Evolutionary conservation across 768 basidiomycete species (phyloP).

Genomic region (Lyophyllum decastes): DNA sequence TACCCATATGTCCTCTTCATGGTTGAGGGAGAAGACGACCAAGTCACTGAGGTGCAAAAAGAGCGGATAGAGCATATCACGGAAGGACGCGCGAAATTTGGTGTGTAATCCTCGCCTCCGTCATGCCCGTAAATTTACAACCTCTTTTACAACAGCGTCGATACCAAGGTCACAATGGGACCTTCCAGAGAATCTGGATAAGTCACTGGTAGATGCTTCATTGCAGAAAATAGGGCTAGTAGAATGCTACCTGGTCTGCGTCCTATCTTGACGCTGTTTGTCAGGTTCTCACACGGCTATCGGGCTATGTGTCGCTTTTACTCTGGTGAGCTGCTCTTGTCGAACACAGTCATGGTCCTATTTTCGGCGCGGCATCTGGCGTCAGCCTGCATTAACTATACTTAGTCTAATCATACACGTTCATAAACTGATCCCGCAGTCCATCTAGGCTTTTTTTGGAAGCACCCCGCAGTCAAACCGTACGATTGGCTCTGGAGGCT

Average conservation of each 20-base stretch:
- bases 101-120: slow-evolving; percentile 10
- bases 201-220: slow-evolving; percentile 23
- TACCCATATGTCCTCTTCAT: slow-evolving; percentile 31
- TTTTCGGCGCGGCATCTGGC: no score
- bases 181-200: slow-evolving; percentile 22
- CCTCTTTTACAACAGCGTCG: slow-evolving; percentile 11
- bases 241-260: not conserved
- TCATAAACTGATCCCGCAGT: not conserved
- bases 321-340: slow-evolving; percentile 19
- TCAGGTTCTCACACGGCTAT: slow-evolving; percentile 28
- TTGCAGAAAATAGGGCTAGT: slow-evolving; percentile 23
- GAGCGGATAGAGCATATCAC: slow-evolving; percentile 26
- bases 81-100: slow-evolving; percentile 26
- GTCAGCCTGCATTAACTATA: no score
- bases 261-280: no score
- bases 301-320: slow-evolving; percentile 32
- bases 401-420: not conserved
- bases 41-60: slow-evolving; percentile 23
- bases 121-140: slow-evolving; percentile 1
- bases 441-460: slow-evolving; percentile 28
- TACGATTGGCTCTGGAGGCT: slow-evolving; percentile 33
- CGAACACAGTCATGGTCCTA: not conserved
- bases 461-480: slow-evolving; percentile 23
- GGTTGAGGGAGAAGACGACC: slow-evolving; percentile 22
- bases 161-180: slow-evolving; percentile 25